Conservation (phyloP, 306 rosid species). For the Sphenostylis stenocarpa region DNA sequence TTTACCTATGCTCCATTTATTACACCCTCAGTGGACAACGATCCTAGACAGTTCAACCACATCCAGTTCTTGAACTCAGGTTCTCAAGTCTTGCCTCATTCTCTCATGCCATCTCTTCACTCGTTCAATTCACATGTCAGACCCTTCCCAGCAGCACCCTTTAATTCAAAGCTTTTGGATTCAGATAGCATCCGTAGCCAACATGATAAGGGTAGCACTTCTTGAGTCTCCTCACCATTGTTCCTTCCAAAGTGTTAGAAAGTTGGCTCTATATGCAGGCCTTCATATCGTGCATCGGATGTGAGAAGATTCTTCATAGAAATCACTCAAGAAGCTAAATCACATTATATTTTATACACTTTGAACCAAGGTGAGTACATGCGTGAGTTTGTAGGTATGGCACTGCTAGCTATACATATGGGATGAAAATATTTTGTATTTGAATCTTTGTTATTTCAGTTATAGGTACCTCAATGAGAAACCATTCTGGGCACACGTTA, state of each 20-base stretch:
- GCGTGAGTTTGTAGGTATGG: slow-evolving; percentile 35
- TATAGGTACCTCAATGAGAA: not conserved
- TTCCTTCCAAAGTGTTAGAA: not conserved
- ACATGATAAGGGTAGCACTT: slow-evolving; percentile 27
- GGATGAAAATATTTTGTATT: slow-evolving; percentile 9
- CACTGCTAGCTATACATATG: slow-evolving; percentile 25
- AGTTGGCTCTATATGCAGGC: slow-evolving; percentile 12
- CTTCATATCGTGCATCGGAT: not conserved
- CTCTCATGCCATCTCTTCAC: slow-evolving; percentile 51
- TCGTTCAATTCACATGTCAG: slow-evolving; percentile 39
- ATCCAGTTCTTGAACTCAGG: slow-evolving; percentile 57
- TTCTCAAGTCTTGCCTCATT: slow-evolving; percentile 41
- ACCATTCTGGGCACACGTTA: slow-evolving; percentile 22
- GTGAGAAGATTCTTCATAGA: slow-evolving; percentile 19
- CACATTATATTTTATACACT: slow-evolving; percentile 8
- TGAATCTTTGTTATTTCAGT: slow-evolving; percentile 29
- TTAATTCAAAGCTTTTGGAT: slow-evolving; percentile 47
- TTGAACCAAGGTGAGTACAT: slow-evolving; percentile 24
- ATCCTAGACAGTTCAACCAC: slow-evolving; percentile 50
- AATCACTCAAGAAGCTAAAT: not conserved
- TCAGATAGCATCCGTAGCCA: slow-evolving; percentile 20
- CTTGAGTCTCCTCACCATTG: slow-evolving; percentile 26
- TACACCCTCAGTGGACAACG: slow-evolving; percentile 39
- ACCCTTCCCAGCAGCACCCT: slow-evolving; percentile 39
- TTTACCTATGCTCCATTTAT: slow-evolving; percentile 55